Percentiles rank a stretch among this genome's conserved stretches.
Conservation (phyloP, 2,329 filamentous ascomycete species). For the Claviceps fusiformis region DNA sequence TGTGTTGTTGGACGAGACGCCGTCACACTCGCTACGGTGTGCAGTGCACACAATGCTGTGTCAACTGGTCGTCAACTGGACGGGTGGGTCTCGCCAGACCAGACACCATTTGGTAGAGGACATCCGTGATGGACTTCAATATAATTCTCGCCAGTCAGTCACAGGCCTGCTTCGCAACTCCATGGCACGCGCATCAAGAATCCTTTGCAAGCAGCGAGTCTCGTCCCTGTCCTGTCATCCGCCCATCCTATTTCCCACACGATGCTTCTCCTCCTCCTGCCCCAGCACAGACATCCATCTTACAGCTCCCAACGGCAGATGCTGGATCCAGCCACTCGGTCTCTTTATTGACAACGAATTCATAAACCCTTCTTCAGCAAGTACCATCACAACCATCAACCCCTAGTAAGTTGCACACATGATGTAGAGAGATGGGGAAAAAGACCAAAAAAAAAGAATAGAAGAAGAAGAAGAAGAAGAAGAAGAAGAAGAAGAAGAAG, state of each 20-base stretch:
- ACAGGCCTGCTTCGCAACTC: neutral
- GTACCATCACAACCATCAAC: constrained; percentile 54
- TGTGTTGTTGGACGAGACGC: no score
- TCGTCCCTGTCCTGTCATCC: neutral
- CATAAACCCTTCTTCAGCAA: constrained; percentile 49
- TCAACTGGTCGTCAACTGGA: no score
- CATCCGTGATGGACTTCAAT: no score
- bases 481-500: no score
- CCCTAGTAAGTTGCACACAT: constrained; percentile 39
- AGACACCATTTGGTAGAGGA: no score
- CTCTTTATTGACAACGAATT: constrained; percentile 78
- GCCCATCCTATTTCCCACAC: neutral
- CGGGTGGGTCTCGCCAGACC: no score
- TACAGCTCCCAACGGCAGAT: constrained; percentile 61
- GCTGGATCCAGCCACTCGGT: constrained; percentile 60
- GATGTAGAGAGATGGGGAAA: no score
- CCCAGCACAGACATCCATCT: constrained; percentile 36
- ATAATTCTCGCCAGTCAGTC: neutral
- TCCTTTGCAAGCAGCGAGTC: neutral
- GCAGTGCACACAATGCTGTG: no score
- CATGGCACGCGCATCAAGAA: neutral
- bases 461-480: no score
- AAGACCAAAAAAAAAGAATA: no score
- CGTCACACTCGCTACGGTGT: no score
- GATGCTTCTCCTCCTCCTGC: neutral